Percentiles rank a stretch among this genome's conserved stretches.
phyloP scores from a whole-genome alignment of 1,284 basidiomycete genomes.

The Stereum hirsutum region DNA sequence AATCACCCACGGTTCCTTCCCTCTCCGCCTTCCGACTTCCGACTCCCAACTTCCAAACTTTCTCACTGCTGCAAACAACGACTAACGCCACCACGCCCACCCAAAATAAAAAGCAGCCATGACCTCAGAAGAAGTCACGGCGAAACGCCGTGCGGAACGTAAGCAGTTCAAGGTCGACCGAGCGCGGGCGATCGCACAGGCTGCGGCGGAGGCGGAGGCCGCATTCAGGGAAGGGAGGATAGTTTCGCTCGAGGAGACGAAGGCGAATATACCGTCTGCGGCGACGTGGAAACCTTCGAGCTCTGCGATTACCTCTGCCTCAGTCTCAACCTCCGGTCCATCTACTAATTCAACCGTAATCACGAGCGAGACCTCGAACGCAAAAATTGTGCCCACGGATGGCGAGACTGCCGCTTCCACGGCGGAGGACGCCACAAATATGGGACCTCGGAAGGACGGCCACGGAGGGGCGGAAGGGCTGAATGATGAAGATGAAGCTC shows the following conservation, averaged over 20 bases:
- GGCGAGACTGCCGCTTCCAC: constrained; percentile 6
- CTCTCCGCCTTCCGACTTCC: no score
- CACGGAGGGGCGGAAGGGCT: no score
- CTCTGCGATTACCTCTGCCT: constrained; percentile 9
- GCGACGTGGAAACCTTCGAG: constrained; percentile 62
- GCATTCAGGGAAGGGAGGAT: constrained; percentile 63
- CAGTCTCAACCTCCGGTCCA: no score
- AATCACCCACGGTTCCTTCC: no score
- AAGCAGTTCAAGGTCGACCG: constrained; percentile 89
- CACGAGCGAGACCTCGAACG: constrained; percentile 2
- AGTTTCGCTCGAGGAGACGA: constrained; percentile 32
- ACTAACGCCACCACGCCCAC: no score
- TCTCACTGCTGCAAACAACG: no score
- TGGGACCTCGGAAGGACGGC: no score
- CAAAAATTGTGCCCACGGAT: not conserved
- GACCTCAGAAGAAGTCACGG: constrained; percentile 84
- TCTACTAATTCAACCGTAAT: no score
- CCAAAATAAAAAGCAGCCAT: constrained; percentile 41
- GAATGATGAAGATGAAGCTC: constrained; percentile 19
- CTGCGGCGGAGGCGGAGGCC: constrained; percentile 65
- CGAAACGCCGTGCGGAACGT: constrained; percentile 75
- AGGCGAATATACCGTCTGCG: constrained; percentile 53
- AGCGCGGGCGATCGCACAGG: constrained; percentile 66
- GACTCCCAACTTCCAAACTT: no score
- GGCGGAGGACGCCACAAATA: no score